Conservation (phyloP, 768 basidiomycete genomes). For the Pulveroboletus sp. region DNA sequence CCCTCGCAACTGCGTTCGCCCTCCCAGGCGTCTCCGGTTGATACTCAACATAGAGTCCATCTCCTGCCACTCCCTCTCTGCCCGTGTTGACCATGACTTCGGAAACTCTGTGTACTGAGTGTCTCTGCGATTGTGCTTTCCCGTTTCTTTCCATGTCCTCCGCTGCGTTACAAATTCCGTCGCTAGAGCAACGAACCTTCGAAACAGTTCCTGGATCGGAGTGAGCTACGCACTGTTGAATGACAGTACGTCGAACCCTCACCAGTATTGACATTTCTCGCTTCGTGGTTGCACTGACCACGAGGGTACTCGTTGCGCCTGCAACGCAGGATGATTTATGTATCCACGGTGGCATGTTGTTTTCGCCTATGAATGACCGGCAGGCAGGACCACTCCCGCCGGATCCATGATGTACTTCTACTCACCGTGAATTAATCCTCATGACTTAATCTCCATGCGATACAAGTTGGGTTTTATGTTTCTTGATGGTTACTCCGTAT, state of each 20-base stretch:
- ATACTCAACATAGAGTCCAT: conserved; percentile 22
- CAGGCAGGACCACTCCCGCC: conserved; percentile 15
- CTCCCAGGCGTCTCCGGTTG: conserved; percentile 7
- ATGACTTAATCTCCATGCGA: conserved; percentile 17
- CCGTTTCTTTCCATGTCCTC: conserved; percentile 13
- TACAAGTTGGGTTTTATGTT: not conserved
- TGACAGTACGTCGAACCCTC: conserved; percentile 15
- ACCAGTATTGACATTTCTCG: conserved; percentile 28
- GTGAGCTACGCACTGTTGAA: conserved; percentile 15
- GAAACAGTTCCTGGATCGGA: conserved; percentile 20
- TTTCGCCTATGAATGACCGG: conserved; percentile 15
- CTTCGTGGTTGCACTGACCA: conserved; percentile 23
- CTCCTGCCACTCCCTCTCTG: conserved; percentile 23
- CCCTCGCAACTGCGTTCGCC: conserved; percentile 4
- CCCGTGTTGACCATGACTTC: conserved; percentile 24
- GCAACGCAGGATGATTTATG: conserved; percentile 20
- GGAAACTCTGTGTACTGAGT: conserved; percentile 19
- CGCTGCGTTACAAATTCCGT: conserved; percentile 21
- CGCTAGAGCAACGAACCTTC: conserved; percentile 19
- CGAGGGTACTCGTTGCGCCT: conserved; percentile 16
- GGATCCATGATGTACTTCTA: conserved; percentile 1
- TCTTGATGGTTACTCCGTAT: not conserved
- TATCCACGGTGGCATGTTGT: conserved; percentile 13
- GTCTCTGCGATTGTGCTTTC: conserved; percentile 9
- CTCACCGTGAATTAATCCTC: conserved; percentile 15